Evolutionary conservation across 495 filamentous ascomycete genomes (phyloP).

Genomic region (Penicillium maclennaniae): DNA sequence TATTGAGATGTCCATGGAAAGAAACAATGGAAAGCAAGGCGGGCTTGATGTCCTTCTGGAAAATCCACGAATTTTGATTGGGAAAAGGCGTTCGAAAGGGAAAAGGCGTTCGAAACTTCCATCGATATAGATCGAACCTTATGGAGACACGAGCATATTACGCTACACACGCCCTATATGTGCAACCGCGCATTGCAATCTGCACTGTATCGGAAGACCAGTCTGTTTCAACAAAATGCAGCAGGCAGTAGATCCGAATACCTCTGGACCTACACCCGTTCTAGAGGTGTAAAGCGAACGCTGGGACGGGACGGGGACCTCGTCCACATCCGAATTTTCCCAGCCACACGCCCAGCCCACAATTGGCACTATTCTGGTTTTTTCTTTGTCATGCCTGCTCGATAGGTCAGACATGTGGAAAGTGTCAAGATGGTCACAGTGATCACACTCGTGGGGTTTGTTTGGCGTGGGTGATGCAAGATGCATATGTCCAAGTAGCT

Average conservation of each 20-base stretch:
- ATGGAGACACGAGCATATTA: no score
- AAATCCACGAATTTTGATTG: background rate
- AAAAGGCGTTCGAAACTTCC: no score
- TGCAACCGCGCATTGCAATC: background rate
- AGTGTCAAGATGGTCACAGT: background rate
- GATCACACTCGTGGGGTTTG: background rate
- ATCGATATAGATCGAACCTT: no score
- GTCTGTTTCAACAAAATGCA: no score
- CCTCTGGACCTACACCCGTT: background rate
- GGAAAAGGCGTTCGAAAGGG: no score
- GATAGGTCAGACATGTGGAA: background rate
- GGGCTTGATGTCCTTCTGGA: background rate
- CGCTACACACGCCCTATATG: no score
- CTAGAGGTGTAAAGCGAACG: background rate
- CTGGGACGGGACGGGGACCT: background rate
- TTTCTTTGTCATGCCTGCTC: background rate
- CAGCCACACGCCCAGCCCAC: constrained; percentile 2
- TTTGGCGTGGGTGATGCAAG: constrained; percentile 3
- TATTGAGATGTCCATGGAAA: background rate
- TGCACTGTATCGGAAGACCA: background rate
- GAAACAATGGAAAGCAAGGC: background rate
- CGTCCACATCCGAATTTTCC: constrained; percentile 6
- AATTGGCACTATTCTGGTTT: background rate
- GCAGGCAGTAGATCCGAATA: no score
- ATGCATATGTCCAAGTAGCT: constrained; percentile 7